Evolutionary conservation across 345 rosid species (phyloP).

Genomic region (Sonneratia alba): DNA sequence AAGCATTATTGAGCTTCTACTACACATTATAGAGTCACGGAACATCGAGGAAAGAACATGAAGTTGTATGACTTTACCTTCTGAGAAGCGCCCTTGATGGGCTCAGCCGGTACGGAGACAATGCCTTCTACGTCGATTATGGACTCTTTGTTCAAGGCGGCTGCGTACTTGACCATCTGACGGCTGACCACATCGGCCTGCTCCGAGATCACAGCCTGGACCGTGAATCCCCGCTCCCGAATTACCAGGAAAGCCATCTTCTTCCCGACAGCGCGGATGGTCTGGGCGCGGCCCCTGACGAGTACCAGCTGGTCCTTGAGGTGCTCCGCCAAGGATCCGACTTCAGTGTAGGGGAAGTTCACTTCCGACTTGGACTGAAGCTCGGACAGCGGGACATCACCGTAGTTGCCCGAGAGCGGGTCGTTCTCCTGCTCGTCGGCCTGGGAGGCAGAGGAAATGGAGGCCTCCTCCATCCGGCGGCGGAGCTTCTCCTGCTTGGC

Average conservation of each 20-base stretch:
- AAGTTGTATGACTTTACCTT: slow-evolving; percentile 21
- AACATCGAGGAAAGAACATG: not conserved
- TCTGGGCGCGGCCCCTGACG: slow-evolving; percentile 54
- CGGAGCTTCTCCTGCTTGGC: slow-evolving; percentile 68
- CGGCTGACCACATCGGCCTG: slow-evolving; percentile 37
- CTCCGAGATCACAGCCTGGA: slow-evolving; percentile 55
- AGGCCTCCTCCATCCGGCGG: slow-evolving; percentile 48
- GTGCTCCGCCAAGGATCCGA: slow-evolving; percentile 32
- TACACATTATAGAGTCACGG: not conserved
- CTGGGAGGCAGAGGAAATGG: slow-evolving; percentile 15
- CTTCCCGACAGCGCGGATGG: slow-evolving; percentile 37
- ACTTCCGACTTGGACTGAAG: slow-evolving; percentile 44
- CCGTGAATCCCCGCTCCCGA: slow-evolving; percentile 57
- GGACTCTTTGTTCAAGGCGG: slow-evolving; percentile 56
- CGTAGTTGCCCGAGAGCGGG: slow-evolving; percentile 41
- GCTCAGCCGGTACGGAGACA: slow-evolving; percentile 35
- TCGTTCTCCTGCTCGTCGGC: slow-evolving; percentile 35
- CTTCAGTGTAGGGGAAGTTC: slow-evolving; percentile 30
- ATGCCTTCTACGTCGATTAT: slow-evolving; percentile 47
- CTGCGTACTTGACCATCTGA: slow-evolving; percentile 53
- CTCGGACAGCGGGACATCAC: slow-evolving; percentile 46
- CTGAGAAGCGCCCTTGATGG: slow-evolving; percentile 53
- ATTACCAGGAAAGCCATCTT: slow-evolving; percentile 58
- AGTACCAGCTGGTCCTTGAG: slow-evolving; percentile 36
- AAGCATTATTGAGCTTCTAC: not conserved